phyloP scores from a whole-genome alignment of 2,329 filamentous ascomycete genomes.

The Trichoderma sp. region DNA sequence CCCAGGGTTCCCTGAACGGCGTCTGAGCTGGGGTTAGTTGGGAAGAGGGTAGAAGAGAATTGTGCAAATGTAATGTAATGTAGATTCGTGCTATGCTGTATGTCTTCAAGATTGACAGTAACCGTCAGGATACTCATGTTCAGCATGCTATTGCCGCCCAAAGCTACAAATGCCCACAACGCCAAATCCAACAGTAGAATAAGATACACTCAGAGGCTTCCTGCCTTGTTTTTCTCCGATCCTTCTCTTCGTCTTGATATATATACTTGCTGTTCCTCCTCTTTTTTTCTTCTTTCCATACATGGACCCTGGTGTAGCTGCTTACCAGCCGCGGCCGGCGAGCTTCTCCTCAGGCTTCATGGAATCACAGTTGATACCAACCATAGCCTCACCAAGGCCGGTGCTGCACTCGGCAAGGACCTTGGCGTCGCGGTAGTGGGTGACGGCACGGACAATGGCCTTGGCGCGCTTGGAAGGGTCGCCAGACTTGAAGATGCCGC shows the following conservation, averaged over 20 bases:
- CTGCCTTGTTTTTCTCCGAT: not conserved
- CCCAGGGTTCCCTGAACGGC: not conserved
- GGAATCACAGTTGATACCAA: constrained; percentile 82
- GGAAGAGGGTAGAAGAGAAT: not conserved
- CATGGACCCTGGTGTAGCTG: not conserved
- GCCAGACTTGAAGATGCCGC: constrained; percentile 95
- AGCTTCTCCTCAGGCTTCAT: constrained; percentile 82
- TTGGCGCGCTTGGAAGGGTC: constrained; percentile 86
- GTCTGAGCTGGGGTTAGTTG: accelerated
- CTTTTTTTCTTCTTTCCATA: not conserved
- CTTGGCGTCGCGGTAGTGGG: constrained; percentile 83
- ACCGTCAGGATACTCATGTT: constrained; percentile 7
- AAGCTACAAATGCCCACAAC: constrained; percentile 24
- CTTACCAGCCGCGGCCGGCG: constrained; percentile 81
- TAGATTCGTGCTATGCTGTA: constrained; percentile 14
- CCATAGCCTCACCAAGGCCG: constrained; percentile 96
- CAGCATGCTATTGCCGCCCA: constrained; percentile 25
- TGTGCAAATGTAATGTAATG: not conserved
- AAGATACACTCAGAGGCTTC: constrained; percentile 15
- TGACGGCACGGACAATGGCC: constrained; percentile 93
- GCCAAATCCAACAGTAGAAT: constrained; percentile 13
- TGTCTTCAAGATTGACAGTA: not conserved
- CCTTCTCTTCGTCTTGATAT: not conserved
- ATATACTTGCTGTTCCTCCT: not conserved
- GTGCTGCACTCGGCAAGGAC: constrained; percentile 84